Conservation (phyloP, 768 basidiomycete genomes). For the Mycena galopus region DNA sequence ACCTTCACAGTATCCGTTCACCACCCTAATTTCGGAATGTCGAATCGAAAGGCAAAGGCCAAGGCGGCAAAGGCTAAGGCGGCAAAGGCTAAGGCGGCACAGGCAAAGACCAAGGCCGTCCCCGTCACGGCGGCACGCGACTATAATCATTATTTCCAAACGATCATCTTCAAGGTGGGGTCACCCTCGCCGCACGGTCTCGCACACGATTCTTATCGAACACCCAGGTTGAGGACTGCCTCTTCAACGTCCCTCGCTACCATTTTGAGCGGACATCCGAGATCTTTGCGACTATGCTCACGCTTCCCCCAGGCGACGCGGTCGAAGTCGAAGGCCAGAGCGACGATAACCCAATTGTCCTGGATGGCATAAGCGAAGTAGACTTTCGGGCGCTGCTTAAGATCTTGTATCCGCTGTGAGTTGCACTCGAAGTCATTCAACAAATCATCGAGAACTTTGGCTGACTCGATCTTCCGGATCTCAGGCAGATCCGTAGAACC, state of each 20-base stretch:
- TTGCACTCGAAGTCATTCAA: not conserved
- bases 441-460: too few species aligned
- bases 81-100: too few species aligned
- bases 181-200: not conserved
- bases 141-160: not conserved
- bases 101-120: too few species aligned
- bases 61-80: too few species aligned
- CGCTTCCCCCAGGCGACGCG: conserved; percentile 41
- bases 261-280: conserved; percentile 50
- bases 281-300: conserved; percentile 51
- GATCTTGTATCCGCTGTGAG: conserved; percentile 45
- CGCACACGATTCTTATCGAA: not conserved
- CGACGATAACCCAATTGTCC: conserved; percentile 44
- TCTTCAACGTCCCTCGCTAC: conserved; percentile 54
- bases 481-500: not conserved
- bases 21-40: too few species aligned
- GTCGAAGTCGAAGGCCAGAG: conserved; percentile 41
- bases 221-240: conserved; percentile 49
- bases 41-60: too few species aligned
- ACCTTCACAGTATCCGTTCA: too few species aligned
- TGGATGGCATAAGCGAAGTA: conserved; percentile 41
- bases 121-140: too few species aligned
- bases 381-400: conserved; percentile 44
- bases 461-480: too few species aligned
- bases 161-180: not conserved